Evolutionary conservation across 495 filamentous ascomycete genomes (phyloP), one percentile per base, ranked within the genome.

Genomic region (Zalerion maritima): DNA sequence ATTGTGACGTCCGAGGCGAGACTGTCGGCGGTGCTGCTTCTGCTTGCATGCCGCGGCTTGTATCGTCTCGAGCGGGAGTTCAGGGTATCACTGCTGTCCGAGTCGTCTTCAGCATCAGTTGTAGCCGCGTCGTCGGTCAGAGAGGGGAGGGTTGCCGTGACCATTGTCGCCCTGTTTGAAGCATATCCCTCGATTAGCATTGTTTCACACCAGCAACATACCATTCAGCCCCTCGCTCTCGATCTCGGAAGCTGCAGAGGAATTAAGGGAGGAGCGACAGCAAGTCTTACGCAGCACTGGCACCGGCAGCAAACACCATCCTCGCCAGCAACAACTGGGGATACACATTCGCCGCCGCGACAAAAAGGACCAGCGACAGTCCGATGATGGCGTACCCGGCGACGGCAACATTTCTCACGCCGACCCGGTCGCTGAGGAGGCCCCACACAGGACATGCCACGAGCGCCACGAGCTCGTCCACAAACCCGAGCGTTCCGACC

Each of bases 371-470:
- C 26, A 96, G 52, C 8, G 80, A 65, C 8, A 84, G 26, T 4
- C 76, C 83, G 40, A 94, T 75, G 22, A 93, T 69, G 2, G 59
- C 46, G 45, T 92, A 97, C 4, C 89, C 91, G 12, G 73, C 41
- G 9, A 78, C 77, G 29, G 72, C 78, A 8, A 85, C 79, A 63
- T 75, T 62, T 34, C 87, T 65, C 30, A 94, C 85, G 23, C 89
- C 89, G 26, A 91, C 58, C 16, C 79, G 71, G 55, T 99, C 89
- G 14, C 78, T 86, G n/a, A 92, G 52, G 9, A 92, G 60, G 5
- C 89, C 89, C 91, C 91, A 96, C 16, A 78, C 38, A 7, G 89
- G 91, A 41, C 86, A 94, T 3, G 89, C 89, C 14, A 85, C 64
- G 32, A 99, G 64, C 3, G 82, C 89, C 16, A 96, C 74, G 24